phyloP scores from a whole-genome alignment of 176 grass and related monocot species.

The Lolium perenne region DNA sequence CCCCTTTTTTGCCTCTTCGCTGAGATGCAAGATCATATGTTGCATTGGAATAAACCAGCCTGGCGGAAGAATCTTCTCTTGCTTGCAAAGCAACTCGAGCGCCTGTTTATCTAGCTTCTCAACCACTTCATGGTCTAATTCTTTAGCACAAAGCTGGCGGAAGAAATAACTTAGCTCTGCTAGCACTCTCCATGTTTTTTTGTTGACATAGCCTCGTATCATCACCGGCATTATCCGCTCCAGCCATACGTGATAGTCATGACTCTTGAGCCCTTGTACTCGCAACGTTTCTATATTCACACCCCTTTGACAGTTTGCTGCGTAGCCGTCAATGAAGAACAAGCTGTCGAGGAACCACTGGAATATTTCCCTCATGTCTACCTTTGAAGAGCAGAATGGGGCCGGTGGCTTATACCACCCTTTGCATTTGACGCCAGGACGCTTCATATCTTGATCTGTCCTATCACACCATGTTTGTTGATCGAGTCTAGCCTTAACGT shows the following conservation, averaged over 20 bases:
- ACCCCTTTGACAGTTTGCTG: not conserved
- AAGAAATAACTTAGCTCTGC: slow-evolving; percentile 6
- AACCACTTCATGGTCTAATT: not conserved
- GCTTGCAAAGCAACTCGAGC: not conserved
- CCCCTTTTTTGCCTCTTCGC: not conserved
- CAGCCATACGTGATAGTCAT: slow-evolving; percentile 21
- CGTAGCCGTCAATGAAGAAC: slow-evolving; percentile 18
- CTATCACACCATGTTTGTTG: not conserved
- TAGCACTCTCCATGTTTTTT: not conserved
- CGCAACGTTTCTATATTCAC: not conserved
- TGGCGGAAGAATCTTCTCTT: not conserved
- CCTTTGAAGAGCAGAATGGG: too few relatives aligned
- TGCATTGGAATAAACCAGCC: slow-evolving; percentile 3
- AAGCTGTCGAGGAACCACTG: not conserved
- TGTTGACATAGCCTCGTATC: not conserved
- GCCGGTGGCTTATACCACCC: too few relatives aligned
- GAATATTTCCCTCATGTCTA: not conserved
- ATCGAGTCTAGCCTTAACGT: not conserved
- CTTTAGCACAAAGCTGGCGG: not conserved
- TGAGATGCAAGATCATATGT: slow-evolving; percentile 5
- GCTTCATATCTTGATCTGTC: not conserved
- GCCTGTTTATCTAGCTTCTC: not conserved
- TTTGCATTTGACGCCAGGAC: too few relatives aligned
- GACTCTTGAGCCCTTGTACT: not conserved
- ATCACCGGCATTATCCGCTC: not conserved